Evolutionary conservation across 2,329 filamentous ascomycete genomes (phyloP), one percentile per base, ranked within the genome.

Genomic region (Paraconiothyrium brasiliense): DNA sequence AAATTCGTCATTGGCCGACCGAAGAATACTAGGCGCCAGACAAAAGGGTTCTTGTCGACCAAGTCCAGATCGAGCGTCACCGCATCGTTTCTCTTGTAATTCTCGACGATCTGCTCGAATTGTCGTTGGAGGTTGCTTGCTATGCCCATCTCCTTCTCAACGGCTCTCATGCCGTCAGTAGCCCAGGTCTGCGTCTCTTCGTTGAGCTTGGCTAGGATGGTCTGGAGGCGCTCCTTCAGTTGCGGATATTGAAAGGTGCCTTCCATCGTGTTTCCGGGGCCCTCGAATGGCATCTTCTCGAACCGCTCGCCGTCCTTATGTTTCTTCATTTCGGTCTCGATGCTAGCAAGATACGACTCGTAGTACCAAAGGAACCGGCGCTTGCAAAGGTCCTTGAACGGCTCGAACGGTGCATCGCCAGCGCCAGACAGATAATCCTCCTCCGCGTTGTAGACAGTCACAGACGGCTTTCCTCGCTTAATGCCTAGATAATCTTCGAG

Each of bases 361-460:
- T 92, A 97, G 80, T 98, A 98, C 95, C 95, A 98, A 14, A 98
- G 82, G 75, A 98, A 97, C 1, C 94, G 89, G 41, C 91, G 89
- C 79, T 98, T 98, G 84, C 91, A 92, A 5, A 97, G 83, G 72
- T 98, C 94, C 67, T 89, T 90, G 81, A 98, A 98, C 0, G 93
- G 92, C 67, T 97, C 91, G 77, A 93, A 97, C 0, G 87, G 84
- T 0, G 87, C 75, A 44, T 90, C 88, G 14, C 87, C 78, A 10
- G 65, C 76, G 34, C 77, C 66, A 6, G 73, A 67, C 54, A 84
- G 81, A 54, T 81, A 83, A 59, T 84, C 75, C 27, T 83, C 81
- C 41, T 86, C 83, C 41, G 84, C 80, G 46, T 85, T 86, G 16
- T 85, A 78, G 22, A 85, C 83, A 4, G 74, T 74, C 3, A 79